A percentile compares a stretch with the other conserved stretches of the same genome.
These are phyloP conservation scores for Tilletiaria anomala DNA, from an alignment of 1,284 basidiomycete species.

Conservation along the genomic window DNA sequence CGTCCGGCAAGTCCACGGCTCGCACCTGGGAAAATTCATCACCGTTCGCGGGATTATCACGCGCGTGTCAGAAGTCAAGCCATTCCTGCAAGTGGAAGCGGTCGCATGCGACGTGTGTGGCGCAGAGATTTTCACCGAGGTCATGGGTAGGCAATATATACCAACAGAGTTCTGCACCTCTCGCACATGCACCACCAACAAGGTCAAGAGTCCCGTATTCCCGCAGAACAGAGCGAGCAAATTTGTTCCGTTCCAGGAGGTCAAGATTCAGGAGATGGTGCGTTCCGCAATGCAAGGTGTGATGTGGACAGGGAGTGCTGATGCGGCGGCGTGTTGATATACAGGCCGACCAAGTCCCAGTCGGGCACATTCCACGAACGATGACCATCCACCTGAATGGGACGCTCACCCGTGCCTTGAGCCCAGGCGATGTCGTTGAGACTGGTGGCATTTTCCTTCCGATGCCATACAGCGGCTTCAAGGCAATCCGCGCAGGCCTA, in stretches of 20 bases:
- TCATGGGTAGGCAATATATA: slow-evolving; percentile 78
- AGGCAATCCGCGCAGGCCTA: slow-evolving; percentile 79
- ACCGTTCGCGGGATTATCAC: slow-evolving; percentile 96
- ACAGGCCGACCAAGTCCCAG: slow-evolving; percentile 95
- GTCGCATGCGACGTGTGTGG: slow-evolving; percentile 98
- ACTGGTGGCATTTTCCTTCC: slow-evolving; percentile 77
- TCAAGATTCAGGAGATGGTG: slow-evolving; percentile 98
- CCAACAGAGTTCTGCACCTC: slow-evolving; percentile 64
- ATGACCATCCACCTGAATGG: slow-evolving; percentile 94
- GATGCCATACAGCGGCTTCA: slow-evolving; percentile 75
- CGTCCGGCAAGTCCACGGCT: slow-evolving; percentile 75
- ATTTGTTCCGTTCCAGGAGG: slow-evolving; percentile 95
- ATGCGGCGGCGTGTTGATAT: neutral
- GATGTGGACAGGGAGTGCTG: neutral
- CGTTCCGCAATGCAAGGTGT: slow-evolving; percentile 12
- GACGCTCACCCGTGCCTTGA: slow-evolving; percentile 73
- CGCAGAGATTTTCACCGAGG: slow-evolving; percentile 95
- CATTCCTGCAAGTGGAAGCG: slow-evolving; percentile 87
- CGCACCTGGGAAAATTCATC: slow-evolving; percentile 76
- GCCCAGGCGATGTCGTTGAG: slow-evolving; percentile 88
- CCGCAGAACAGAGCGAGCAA: slow-evolving; percentile 96
- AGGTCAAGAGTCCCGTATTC: slow-evolving; percentile 76
- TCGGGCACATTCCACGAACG: slow-evolving; percentile 93
- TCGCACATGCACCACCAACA: slow-evolving; percentile 65
- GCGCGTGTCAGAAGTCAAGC: slow-evolving; percentile 96